phyloP scores from a whole-genome alignment of 1,139 yeast species.

The Diutina sp. region DNA sequence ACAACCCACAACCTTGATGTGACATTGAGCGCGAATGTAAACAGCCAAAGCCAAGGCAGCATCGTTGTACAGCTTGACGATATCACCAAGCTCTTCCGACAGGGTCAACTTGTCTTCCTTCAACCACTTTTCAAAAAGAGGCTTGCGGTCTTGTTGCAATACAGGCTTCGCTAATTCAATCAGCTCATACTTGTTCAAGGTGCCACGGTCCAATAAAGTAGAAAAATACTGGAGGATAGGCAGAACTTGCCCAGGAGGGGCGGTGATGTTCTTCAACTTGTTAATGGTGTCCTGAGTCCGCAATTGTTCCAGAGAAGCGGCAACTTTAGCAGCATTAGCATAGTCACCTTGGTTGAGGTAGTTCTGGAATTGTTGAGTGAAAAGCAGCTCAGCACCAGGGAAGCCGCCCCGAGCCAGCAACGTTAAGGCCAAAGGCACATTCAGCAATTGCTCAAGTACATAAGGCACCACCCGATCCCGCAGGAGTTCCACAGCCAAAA shows the following conservation, averaged over 20 bases:
- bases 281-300: constrained; percentile 93
- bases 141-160: constrained; percentile 89
- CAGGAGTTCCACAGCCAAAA: constrained; percentile 81
- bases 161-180: constrained; percentile 94
- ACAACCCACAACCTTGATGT: constrained; percentile 83
- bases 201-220: constrained; percentile 83
- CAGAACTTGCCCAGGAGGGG: constrained; percentile 93
- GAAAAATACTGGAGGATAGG: constrained; percentile 92
- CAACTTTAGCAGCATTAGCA: constrained; percentile 88
- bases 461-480: constrained; percentile 82
- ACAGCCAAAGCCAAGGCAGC: constrained; percentile 81
- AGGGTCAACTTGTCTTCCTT: constrained; percentile 88
- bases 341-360: constrained; percentile 79
- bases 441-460: constrained; percentile 74
- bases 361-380: constrained; percentile 83
- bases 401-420: constrained; percentile 93
- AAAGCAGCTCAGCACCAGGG: constrained; percentile 92
- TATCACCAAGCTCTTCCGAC: constrained; percentile 94
- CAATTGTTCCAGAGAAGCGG: constrained; percentile 88
- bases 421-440: constrained; percentile 76
- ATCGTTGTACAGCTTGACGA: constrained; percentile 75
- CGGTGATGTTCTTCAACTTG: constrained; percentile 81
- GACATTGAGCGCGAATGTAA: constrained; percentile 73
- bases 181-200: constrained; percentile 87
- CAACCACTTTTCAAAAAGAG: constrained; percentile 90